Percentiles rank a stretch among this genome's conserved stretches.
Evolutionary conservation across 768 basidiomycete genomes (phyloP).

Genomic region (Pluteus cervinus): DNA sequence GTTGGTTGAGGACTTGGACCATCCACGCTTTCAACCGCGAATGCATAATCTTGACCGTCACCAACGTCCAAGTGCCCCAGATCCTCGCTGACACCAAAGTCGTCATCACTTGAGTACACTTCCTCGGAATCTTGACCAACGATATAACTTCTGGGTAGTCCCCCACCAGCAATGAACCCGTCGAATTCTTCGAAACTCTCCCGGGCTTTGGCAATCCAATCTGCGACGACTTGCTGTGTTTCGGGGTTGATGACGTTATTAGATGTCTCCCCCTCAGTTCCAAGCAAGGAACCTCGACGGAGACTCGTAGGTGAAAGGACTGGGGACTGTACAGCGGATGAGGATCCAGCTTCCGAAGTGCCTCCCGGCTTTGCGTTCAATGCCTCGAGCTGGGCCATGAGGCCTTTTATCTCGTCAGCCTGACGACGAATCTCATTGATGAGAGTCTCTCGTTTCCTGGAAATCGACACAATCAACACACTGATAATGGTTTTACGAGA

Average conservation of each 20-base stretch:
- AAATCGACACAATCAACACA: conserved; percentile 5
- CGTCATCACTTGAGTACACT: conserved; percentile 32
- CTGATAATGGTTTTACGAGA: too few species aligned
- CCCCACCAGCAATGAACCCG: conserved; percentile 54
- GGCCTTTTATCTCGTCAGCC: conserved; percentile 61
- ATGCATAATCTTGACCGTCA: conserved; percentile 29
- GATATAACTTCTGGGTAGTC: conserved; percentile 44
- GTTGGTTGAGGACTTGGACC: conserved; percentile 21
- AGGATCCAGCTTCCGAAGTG: conserved; percentile 9
- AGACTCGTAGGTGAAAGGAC: conserved; percentile 5
- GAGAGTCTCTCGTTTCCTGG: conserved; percentile 76
- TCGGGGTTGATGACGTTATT: conserved; percentile 27
- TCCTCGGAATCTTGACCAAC: conserved; percentile 43
- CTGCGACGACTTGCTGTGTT: conserved; percentile 53
- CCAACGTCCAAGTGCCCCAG: conserved; percentile 22
- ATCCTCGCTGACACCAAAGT: conserved; percentile 26
- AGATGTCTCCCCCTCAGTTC: too few species aligned
- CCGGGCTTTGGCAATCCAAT: conserved; percentile 75
- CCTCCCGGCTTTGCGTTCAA: conserved; percentile 22
- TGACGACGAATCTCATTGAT: conserved; percentile 72
- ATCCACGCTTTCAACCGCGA: conserved; percentile 37
- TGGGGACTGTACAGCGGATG: conserved; percentile 14
- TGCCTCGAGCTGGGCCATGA: conserved; percentile 64
- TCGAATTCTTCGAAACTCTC: conserved; percentile 65
- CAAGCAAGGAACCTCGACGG: background rate